These are phyloP conservation scores for Tremella fuciformis DNA, from an alignment of 768 basidiomycete species.

Conservation along the genomic window DNA sequence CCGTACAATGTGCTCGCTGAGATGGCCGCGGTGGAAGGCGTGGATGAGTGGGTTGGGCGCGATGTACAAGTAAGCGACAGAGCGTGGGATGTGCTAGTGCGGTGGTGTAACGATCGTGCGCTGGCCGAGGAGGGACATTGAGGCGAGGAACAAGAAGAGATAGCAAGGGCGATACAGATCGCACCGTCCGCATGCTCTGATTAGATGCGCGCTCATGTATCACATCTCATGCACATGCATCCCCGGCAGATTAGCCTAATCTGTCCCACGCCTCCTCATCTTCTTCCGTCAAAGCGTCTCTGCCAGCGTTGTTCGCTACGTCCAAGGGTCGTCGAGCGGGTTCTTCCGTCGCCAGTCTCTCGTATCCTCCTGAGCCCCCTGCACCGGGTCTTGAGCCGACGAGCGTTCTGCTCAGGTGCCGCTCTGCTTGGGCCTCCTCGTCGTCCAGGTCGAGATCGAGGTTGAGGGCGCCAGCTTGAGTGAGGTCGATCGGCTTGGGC, in stretches of 20 bases:
- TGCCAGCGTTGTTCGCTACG: slow-evolving; percentile 35
- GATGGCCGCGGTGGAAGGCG: too few relatives aligned
- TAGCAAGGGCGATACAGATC: too few relatives aligned
- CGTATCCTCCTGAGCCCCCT: slow-evolving; percentile 27
- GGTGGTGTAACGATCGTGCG: too few relatives aligned
- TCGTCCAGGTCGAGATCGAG: slow-evolving; percentile 55
- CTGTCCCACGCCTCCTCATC: slow-evolving; percentile 51
- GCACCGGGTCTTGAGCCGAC: slow-evolving; percentile 9
- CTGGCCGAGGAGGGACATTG: too few relatives aligned
- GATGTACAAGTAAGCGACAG: not conserved
- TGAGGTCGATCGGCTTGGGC: slow-evolving; percentile 54
- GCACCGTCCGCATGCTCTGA: too few relatives aligned
- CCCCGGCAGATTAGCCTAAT: slow-evolving; percentile 22
- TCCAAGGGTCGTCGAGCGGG: slow-evolving; percentile 14
- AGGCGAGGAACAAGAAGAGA: too few relatives aligned
- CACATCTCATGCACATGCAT: not conserved
- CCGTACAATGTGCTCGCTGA: too few relatives aligned
- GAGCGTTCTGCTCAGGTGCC: slow-evolving; percentile 23
- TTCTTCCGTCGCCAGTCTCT: slow-evolving; percentile 12
- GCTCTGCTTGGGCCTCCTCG: slow-evolving; percentile 51
- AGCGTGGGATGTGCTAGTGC: not conserved
- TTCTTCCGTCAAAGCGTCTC: slow-evolving; percentile 35
- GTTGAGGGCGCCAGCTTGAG: slow-evolving; percentile 52
- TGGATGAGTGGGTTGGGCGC: slow-evolving; percentile 6
- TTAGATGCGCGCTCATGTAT: too few relatives aligned